phyloP scores from a whole-genome alignment of 345 rosid species.

The Populus alba region DNA sequence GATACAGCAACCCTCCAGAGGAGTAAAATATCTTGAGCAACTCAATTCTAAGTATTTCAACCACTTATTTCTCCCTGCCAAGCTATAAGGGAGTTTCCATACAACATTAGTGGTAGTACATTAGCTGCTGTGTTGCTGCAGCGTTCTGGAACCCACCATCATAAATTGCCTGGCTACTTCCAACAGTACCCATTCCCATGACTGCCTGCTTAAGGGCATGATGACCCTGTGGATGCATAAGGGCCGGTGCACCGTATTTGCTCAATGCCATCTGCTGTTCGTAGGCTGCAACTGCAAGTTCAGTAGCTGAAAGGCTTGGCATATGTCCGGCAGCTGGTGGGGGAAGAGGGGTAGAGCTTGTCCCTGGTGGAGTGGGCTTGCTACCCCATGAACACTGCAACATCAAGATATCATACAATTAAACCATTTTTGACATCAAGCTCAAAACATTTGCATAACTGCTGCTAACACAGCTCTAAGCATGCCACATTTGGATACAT shows the following conservation, averaged over 20 bases:
- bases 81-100: slow-evolving; percentile 15
- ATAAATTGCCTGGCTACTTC: slow-evolving; percentile 74
- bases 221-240: slow-evolving; percentile 75
- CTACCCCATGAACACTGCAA: slow-evolving; percentile 92
- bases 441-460: neutral
- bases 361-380: slow-evolving; percentile 84
- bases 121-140: slow-evolving; percentile 76
- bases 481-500: too few species aligned
- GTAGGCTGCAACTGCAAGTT: slow-evolving; percentile 59
- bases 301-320: slow-evolving; percentile 65
- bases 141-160: slow-evolving; percentile 78
- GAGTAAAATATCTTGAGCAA: neutral
- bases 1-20: neutral
- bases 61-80: slow-evolving; percentile 16
- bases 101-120: slow-evolving; percentile 68
- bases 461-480: too few species aligned
- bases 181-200: slow-evolving; percentile 75
- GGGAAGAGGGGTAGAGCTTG: slow-evolving; percentile 82
- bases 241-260: slow-evolving; percentile 71
- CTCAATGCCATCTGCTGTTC: slow-evolving; percentile 71
- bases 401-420: neutral
- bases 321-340: slow-evolving; percentile 64
- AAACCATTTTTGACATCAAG: neutral
- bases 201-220: slow-evolving; percentile 72
- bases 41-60: neutral